Conservation (phyloP, 23 red algal genomes). For the Cyanidioschyzon merolae region DNA sequence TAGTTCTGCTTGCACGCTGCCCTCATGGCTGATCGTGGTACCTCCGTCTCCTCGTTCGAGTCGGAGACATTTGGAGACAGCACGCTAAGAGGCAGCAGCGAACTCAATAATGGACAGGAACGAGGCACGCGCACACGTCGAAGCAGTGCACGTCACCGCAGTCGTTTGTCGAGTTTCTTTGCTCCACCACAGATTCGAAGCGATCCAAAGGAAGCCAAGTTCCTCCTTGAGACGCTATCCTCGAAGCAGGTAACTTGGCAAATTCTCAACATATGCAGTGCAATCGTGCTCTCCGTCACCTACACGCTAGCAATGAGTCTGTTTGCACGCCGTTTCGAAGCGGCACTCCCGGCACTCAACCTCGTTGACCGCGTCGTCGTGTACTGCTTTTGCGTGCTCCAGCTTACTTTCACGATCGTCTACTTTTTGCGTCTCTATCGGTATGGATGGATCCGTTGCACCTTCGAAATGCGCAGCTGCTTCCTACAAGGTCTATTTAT, state of each 20-base stretch:
- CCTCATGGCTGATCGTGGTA: too few relatives aligned
- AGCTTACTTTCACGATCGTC: neutral
- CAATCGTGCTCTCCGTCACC: neutral
- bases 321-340: neutral
- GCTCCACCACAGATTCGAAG: neutral
- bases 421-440: neutral
- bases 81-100: too few relatives aligned
- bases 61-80: too few relatives aligned
- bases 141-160: neutral
- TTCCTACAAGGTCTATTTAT: neutral
- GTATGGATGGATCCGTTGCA: neutral
- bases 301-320: neutral
- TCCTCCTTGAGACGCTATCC: conserved; percentile 3
- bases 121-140: too few relatives aligned
- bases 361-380: neutral
- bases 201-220: neutral
- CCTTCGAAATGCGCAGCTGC: neutral
- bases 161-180: neutral
- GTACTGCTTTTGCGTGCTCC: neutral
- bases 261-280: neutral
- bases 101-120: too few relatives aligned
- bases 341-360: neutral
- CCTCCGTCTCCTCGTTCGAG: too few relatives aligned
- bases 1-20: too few relatives aligned
- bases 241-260: neutral